These are phyloP conservation scores for Stereocaulon alpinum DNA, from an alignment of 495 filamentous ascomycete species.

Conservation along the genomic window DNA sequence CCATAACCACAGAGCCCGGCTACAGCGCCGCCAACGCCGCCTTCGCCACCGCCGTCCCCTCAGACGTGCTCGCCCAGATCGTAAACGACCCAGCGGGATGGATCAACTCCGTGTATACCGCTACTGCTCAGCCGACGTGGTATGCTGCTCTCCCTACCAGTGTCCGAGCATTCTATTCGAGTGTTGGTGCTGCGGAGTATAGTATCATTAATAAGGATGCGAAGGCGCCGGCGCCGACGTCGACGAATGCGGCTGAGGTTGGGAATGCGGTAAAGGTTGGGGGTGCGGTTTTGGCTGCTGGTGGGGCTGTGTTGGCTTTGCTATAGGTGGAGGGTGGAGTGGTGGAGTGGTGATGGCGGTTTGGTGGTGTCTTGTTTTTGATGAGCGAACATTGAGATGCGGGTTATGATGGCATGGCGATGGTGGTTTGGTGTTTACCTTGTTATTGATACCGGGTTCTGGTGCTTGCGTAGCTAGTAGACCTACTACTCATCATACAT, in stretches of 20 bases:
- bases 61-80: neutral
- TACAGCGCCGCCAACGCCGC: neutral
- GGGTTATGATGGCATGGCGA: no score
- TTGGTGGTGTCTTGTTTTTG: no score
- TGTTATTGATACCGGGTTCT: no score
- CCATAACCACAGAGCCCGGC: neutral
- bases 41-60: neutral
- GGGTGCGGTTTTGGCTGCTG: neutral
- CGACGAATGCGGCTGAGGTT: no score
- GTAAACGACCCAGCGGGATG: neutral
- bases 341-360: neutral
- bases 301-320: neutral
- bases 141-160: neutral
- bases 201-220: neutral
- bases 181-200: neutral
- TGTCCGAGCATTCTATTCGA: neutral
- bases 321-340: neutral
- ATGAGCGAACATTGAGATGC: no score
- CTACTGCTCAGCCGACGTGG: neutral
- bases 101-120: neutral
- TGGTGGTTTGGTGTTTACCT: no score
- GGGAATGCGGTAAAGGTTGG: neutral
- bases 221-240: conserved; percentile 2
- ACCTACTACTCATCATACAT: no score
- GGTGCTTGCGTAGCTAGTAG: no score